These are phyloP conservation scores for Lupinus albus DNA, from an alignment of 306 rosid genomes.

Conservation along the genomic window DNA sequence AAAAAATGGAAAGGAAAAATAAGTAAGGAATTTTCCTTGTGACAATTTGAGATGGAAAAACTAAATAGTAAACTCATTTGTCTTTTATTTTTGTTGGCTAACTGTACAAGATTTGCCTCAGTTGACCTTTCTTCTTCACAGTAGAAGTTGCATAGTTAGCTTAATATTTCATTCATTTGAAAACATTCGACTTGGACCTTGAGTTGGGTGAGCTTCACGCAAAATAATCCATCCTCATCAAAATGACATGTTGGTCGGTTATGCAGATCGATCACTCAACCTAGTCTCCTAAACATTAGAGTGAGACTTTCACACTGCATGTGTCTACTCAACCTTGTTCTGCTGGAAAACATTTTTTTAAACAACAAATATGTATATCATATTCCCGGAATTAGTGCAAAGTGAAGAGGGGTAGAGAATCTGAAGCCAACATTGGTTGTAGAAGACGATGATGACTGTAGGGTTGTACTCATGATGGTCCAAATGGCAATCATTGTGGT, in stretches of 20 bases:
- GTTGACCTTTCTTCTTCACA: no score
- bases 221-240: background rate
- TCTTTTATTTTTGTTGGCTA: no score
- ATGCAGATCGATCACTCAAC: conserved; percentile 11
- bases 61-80: no score
- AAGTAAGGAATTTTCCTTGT: background rate
- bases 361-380: no score
- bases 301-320: background rate
- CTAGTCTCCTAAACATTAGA: background rate
- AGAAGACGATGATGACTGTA: no score
- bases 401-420: no score
- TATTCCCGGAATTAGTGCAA: no score
- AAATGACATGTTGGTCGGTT: background rate
- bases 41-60: background rate
- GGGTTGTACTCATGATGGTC: no score
- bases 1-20: background rate
- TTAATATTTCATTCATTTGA: background rate
- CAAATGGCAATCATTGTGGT: no score
- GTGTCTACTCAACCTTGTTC: background rate
- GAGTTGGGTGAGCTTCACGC: background rate
- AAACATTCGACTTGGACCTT: background rate
- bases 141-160: background rate
- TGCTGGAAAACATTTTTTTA: no score
- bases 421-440: no score
- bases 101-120: no score